Evolutionary conservation across 345 rosid genomes (phyloP).

Genomic region (Populus deltoides): DNA sequence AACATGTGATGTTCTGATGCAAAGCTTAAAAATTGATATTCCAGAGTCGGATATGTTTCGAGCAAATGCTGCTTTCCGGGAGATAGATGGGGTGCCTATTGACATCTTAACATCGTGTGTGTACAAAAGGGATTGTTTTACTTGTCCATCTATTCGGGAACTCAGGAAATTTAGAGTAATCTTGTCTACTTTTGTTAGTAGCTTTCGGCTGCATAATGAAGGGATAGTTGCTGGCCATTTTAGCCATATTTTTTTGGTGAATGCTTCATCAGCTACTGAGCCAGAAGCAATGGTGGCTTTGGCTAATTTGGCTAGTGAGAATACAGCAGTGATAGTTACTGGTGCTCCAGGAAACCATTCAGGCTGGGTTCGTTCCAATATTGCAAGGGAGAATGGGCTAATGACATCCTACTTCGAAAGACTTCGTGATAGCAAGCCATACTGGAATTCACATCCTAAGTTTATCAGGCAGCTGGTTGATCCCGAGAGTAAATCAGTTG

Average conservation of each 20-base stretch:
- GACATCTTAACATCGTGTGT: slow-evolving; percentile 35
- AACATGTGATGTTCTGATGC: slow-evolving; percentile 35
- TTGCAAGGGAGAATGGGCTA: slow-evolving; percentile 28
- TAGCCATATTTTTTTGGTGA: slow-evolving; percentile 33
- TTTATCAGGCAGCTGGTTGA: slow-evolving; percentile 10
- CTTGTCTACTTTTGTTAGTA: slow-evolving; percentile 30
- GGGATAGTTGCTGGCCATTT: slow-evolving; percentile 37
- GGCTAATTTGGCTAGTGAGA: slow-evolving; percentile 28
- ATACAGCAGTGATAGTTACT: slow-evolving; percentile 28
- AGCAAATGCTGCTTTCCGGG: slow-evolving; percentile 47
- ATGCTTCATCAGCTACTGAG: slow-evolving; percentile 35
- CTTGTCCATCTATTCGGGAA: slow-evolving; percentile 23
- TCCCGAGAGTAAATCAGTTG: neutral
- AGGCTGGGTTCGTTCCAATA: slow-evolving; percentile 29
- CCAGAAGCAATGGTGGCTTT: slow-evolving; percentile 40
- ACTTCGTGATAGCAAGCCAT: slow-evolving; percentile 11
- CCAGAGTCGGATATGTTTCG: slow-evolving; percentile 25
- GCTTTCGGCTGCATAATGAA: slow-evolving; percentile 26
- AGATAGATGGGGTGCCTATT: slow-evolving; percentile 19
- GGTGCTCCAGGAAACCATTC: slow-evolving; percentile 20
- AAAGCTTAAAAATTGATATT: slow-evolving; percentile 27
- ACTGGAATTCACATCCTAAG: neutral
- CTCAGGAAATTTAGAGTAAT: slow-evolving; percentile 24
- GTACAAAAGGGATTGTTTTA: slow-evolving; percentile 23
- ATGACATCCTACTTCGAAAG: slow-evolving; percentile 32